Conservation (phyloP, 495 filamentous ascomycete species). For the Penicillium steckii region DNA sequence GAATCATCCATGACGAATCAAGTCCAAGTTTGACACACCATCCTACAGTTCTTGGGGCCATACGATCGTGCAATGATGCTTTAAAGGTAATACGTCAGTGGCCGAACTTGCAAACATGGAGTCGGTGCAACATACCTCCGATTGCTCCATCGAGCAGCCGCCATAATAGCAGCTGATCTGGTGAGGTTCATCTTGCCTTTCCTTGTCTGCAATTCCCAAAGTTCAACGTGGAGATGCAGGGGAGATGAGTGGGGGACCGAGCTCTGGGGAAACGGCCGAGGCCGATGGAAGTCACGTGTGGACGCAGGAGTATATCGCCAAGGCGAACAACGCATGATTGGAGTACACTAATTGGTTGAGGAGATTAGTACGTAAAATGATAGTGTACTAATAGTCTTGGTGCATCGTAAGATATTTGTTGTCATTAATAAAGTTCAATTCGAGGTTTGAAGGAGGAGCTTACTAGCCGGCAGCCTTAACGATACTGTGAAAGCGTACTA, state of each 20-base stretch:
- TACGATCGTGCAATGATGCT: slow-evolving; percentile 1
- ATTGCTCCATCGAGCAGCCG: background rate
- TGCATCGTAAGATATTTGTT: too few species aligned
- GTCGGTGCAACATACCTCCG: background rate
- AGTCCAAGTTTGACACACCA: slow-evolving; percentile 4
- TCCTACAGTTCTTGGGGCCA: background rate
- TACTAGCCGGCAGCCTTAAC: too few species aligned
- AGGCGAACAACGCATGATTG: background rate
- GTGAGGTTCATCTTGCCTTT: background rate
- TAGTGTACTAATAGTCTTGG: too few species aligned
- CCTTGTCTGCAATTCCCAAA: background rate
- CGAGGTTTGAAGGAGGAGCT: too few species aligned
- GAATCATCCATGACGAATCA: background rate
- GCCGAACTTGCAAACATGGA: background rate
- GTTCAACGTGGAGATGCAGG: background rate
- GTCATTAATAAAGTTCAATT: too few species aligned
- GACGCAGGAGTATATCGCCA: background rate
- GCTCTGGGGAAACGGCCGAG: slow-evolving; percentile 8
- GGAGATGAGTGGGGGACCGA: slow-evolving; percentile 12
- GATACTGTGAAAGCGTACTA: too few species aligned
- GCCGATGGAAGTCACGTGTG: slow-evolving; percentile 7
- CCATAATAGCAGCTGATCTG: background rate
- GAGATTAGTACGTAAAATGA: too few species aligned
- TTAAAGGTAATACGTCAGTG: slow-evolving; percentile 7
- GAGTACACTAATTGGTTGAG: background rate